Evolutionary conservation across 495 filamentous ascomycete species (phyloP), one percentile per base, ranked within the genome.

Genomic region (Poronia punctata): DNA sequence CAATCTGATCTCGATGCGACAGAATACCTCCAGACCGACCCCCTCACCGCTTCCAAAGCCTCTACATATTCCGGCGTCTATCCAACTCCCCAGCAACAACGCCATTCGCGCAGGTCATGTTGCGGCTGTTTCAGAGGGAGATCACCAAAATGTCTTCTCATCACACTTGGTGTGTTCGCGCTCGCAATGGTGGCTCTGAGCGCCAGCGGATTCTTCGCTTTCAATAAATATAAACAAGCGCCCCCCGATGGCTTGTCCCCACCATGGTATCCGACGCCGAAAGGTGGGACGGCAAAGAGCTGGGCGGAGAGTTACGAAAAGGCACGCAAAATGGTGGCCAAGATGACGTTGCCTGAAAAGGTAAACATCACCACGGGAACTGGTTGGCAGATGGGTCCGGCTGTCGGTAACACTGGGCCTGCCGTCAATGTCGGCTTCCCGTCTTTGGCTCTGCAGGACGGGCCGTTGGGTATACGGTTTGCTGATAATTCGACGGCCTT

Each of bases 281-380:
- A 64, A 4, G 92, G 92, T 22, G 92, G 92, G n/a, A 86, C 79
- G 0, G 68, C 79, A 4, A 47, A 64, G 37, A 57, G 54, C 22
- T 98, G 92, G 92, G 72, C 75, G 14, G 77, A 80, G 27, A 84
- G 81, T 46, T 98, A 95, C 57, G 59, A 64, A 18, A 94, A 93
- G 57, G 92, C 92, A 0, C 76, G 80, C 29, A 71, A 68, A 41
- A 59, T 98, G 65, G 92, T 96, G 0, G 57, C 65, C 37, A 71
- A 74, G 56, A 95, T 98, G 90, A 86, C 77, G 7, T 62, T 98
- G 25, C 67, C 82, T 19, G 90, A 95, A 56, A 98, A 96, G 59
- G 84, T 98, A 39, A 96, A 96, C 59, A 71, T 96, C 48, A 96
- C 92, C 0, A 95, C 89, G 0, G 90, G 90, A 0, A 88, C 79